A percentile compares a stretch with the other conserved stretches of the same genome.
These are phyloP conservation scores for Nidula microcarpa DNA, from an alignment of 768 basidiomycete genomes.

Conservation along the genomic window DNA sequence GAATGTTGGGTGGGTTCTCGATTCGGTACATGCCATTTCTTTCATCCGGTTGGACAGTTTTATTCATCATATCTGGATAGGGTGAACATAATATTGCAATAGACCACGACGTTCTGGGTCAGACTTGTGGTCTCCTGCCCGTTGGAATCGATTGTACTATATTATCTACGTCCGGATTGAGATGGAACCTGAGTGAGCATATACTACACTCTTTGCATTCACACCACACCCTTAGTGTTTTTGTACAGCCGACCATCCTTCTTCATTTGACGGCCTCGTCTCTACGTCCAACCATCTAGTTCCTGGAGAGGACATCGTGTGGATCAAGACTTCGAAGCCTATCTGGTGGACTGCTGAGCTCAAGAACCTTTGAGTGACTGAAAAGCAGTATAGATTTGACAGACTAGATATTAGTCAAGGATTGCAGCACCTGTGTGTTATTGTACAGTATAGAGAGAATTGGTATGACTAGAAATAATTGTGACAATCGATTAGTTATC, in stretches of 20 bases:
- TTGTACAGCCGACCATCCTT: conserved; percentile 50
- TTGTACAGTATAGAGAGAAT: neutral
- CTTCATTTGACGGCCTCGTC: conserved; percentile 80
- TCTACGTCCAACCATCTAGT: conserved; percentile 95
- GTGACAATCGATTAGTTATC: neutral
- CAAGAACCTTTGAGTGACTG: conserved; percentile 11
- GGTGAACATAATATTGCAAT: conserved; percentile 80
- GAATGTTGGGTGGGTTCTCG: conserved; percentile 87
- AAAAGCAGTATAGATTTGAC: neutral
- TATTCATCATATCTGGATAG: conserved; percentile 31
- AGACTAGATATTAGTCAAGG: neutral
- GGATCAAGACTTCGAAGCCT: conserved; percentile 73
- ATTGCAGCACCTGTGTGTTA: too few species aligned
- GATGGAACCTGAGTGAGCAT: conserved; percentile 82
- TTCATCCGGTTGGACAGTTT: neutral
- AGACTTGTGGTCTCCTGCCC: conserved; percentile 93
- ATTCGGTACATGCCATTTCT: conserved; percentile 45
- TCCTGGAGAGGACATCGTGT: conserved; percentile 56
- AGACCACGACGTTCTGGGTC: conserved; percentile 71
- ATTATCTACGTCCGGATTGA: conserved; percentile 79
- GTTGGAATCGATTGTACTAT: conserved; percentile 76
- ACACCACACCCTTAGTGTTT: neutral
- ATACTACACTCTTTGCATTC: neutral
- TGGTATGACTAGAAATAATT: neutral
- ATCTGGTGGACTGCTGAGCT: conserved; percentile 92